A percentile compares a stretch with the other conserved stretches of the same genome.
These are phyloP conservation scores for Fusarium udum DNA, from an alignment of 2,329 filamentous ascomycete genomes.

Conservation along the genomic window DNA sequence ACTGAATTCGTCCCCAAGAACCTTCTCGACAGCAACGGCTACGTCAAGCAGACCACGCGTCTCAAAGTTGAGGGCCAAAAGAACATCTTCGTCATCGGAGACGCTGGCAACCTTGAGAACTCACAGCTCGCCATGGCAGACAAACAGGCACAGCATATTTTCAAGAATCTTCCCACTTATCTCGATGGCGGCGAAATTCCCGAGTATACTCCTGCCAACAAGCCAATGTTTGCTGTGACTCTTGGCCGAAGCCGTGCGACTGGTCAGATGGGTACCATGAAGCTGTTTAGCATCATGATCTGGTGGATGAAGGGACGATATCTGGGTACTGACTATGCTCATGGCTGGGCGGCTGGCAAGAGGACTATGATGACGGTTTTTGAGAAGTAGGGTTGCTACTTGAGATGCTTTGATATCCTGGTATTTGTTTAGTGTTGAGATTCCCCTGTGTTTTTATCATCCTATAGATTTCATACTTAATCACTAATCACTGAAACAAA, in stretches of 20 bases:
- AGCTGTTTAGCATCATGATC: conserved; percentile 51
- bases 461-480: background rate
- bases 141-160: conserved; percentile 47
- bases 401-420: background rate
- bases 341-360: conserved; percentile 48
- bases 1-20: conserved; percentile 53
- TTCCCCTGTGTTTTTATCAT: conserved; percentile 1
- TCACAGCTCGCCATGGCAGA: conserved; percentile 47
- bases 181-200: conserved; percentile 44
- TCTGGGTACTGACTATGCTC: conserved; percentile 49
- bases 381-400: conserved; percentile 42
- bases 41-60: conserved; percentile 50
- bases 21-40: conserved; percentile 49
- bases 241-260: conserved; percentile 53
- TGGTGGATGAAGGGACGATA: conserved; percentile 52
- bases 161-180: conserved; percentile 49
- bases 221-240: conserved; percentile 50
- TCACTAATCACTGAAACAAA: background rate
- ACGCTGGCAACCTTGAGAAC: conserved; percentile 54
- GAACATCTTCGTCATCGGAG: conserved; percentile 58
- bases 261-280: conserved; percentile 51
- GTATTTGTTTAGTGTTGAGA: background rate
- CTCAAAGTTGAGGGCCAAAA: conserved; percentile 49
- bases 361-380: conserved; percentile 44
- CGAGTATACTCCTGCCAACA: conserved; percentile 45